Evolutionary conservation across 306 rosid genomes (phyloP).

Genomic region (Calophaca sinica): DNA sequence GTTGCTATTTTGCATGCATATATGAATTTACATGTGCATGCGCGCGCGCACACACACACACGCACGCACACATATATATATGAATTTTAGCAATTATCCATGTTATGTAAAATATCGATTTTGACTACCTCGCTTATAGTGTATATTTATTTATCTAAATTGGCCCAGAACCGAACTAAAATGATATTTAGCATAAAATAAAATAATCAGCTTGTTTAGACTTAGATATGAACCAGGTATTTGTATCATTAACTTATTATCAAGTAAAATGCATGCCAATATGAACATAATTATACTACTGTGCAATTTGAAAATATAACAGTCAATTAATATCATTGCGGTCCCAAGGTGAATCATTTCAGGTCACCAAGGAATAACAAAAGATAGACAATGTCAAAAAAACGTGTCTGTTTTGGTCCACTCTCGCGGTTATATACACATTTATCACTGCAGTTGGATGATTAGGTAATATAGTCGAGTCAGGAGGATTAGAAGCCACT

Average conservation of each 20-base stretch:
- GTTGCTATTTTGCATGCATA: too few species aligned
- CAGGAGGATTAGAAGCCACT: constrained; percentile 1
- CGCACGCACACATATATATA: too few species aligned
- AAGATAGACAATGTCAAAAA: background rate
- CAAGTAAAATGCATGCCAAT: background rate
- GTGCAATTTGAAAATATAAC: constrained; percentile 7
- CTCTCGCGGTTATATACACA: constrained; percentile 15
- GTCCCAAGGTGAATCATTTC: background rate
- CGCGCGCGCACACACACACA: too few species aligned
- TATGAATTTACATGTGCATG: too few species aligned
- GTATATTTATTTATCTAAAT: background rate
- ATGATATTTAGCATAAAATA: background rate
- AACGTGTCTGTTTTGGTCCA: background rate
- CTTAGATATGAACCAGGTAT: background rate
- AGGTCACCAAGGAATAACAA: background rate
- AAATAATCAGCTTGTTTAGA: constrained; percentile 5
- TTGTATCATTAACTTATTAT: background rate
- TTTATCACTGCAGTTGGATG: background rate
- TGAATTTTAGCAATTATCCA: too few species aligned
- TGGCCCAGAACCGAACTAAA: background rate
- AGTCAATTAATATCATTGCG: background rate
- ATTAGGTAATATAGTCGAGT: background rate
- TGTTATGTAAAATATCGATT: too few species aligned
- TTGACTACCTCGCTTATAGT: too few species aligned
- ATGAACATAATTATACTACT: background rate